These are phyloP conservation scores for Diaporthe vaccinii DNA, from an alignment of 2,329 filamentous ascomycete species.

Conservation along the genomic window DNA sequence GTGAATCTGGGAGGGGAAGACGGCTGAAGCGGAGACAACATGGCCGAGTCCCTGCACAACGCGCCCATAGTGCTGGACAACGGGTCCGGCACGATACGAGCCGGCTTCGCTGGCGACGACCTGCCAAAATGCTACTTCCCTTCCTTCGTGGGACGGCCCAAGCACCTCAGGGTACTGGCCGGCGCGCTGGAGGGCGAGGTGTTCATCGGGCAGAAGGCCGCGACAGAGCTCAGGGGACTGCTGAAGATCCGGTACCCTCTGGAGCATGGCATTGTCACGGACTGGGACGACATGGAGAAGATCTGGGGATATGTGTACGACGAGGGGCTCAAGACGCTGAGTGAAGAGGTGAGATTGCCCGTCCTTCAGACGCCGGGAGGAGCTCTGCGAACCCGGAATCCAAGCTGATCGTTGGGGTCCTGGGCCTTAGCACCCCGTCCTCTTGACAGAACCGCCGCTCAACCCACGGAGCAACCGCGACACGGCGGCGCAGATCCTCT, in stretches of 20 bases:
- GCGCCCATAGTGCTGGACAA: slow-evolving; percentile 99
- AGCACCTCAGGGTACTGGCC: slow-evolving; percentile 94
- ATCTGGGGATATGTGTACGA: slow-evolving; percentile 99
- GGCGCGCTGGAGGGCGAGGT: slow-evolving; percentile 96
- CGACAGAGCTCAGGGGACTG: slow-evolving; percentile 89
- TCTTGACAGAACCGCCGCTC: slow-evolving; percentile 94
- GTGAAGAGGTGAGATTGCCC: slow-evolving; percentile 81
- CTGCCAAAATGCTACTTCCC: slow-evolving; percentile 97
- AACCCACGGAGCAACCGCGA: slow-evolving; percentile 97
- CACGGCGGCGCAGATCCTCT: slow-evolving; percentile 95
- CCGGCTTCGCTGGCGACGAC: slow-evolving; percentile 96
- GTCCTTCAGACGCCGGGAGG: not conserved
- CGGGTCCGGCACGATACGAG: slow-evolving; percentile 96
- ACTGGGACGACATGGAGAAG: slow-evolving; percentile 99
- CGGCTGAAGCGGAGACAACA: slow-evolving; percentile 47
- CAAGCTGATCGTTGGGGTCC: slow-evolving; percentile 42
- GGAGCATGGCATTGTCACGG: slow-evolving; percentile 97
- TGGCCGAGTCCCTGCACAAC: slow-evolving; percentile 85
- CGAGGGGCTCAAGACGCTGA: slow-evolving; percentile 94
- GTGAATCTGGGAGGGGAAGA: slow-evolving; percentile 20
- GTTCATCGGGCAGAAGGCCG: slow-evolving; percentile 92
- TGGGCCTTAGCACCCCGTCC: slow-evolving; percentile 81
- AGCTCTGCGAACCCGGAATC: not conserved
- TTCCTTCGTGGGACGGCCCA: slow-evolving; percentile 95
- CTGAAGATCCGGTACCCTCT: slow-evolving; percentile 96